Evolutionary conservation across 768 basidiomycete genomes (phyloP).

Genomic region (Lepiota brunneoincarnata): DNA sequence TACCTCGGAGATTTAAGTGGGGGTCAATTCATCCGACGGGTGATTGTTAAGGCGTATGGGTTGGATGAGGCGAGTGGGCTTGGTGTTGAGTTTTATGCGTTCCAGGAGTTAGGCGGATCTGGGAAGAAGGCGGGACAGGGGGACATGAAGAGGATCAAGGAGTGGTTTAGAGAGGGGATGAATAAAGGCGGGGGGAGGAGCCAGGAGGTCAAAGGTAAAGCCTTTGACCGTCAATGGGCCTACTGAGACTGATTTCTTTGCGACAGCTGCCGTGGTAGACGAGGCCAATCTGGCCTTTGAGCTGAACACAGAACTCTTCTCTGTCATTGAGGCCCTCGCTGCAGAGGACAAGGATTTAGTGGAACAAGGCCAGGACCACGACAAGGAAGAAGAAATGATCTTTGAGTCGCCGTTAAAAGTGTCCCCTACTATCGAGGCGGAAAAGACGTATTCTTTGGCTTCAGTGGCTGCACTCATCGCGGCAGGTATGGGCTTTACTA

Average conservation of each 20-base stretch:
- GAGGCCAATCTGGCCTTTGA: slow-evolving; percentile 50
- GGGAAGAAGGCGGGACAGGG: slow-evolving; percentile 42
- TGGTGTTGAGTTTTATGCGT: slow-evolving; percentile 69
- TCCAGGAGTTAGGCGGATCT: slow-evolving; percentile 50
- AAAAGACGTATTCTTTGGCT: slow-evolving; percentile 28
- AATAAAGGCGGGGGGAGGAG: slow-evolving; percentile 44
- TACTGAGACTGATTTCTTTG: not conserved
- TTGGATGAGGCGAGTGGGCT: slow-evolving; percentile 48
- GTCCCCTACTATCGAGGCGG: not conserved
- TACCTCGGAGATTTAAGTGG: slow-evolving; percentile 82
- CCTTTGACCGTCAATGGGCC: not conserved
- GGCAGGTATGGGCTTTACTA: slow-evolving; percentile 24
- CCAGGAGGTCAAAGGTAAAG: slow-evolving; percentile 38
- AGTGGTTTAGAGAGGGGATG: slow-evolving; percentile 63
- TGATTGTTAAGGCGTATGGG: slow-evolving; percentile 64
- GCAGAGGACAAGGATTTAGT: slow-evolving; percentile 10
- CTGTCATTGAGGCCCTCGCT: slow-evolving; percentile 24
- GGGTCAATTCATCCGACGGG: slow-evolving; percentile 66
- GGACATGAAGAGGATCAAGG: slow-evolving; percentile 72
- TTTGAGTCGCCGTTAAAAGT: not conserved
- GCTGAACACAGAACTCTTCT: slow-evolving; percentile 46
- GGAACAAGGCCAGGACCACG: not conserved
- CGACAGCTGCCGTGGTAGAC: slow-evolving; percentile 41
- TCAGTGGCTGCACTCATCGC: slow-evolving; percentile 33
- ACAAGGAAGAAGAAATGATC: slow-evolving; percentile 8